These are phyloP conservation scores for Zelonia costaricensis DNA, from an alignment of 208 protist species.

Conservation along the genomic window DNA sequence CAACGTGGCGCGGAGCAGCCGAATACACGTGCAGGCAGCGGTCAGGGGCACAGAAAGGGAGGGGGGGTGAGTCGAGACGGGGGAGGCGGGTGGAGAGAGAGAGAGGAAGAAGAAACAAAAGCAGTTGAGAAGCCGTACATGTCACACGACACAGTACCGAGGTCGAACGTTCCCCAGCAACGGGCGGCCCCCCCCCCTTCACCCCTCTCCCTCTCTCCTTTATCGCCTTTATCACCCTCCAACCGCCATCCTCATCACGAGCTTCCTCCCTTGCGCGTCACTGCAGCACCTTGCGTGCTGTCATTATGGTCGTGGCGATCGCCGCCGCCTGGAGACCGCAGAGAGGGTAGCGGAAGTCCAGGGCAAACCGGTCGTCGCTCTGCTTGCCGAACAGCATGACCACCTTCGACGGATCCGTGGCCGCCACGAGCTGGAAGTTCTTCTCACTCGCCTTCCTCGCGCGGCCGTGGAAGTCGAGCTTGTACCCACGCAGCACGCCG, in stretches of 20 bases:
- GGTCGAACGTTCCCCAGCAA: neutral
- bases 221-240: neutral
- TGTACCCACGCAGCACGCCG: constrained; percentile 38
- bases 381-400: constrained; percentile 52
- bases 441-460: constrained; percentile 44
- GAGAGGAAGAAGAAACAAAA: no score
- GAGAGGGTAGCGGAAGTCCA: constrained; percentile 45
- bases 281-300: constrained; percentile 13
- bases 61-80: no score
- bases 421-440: constrained; percentile 48
- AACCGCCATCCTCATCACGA: neutral
- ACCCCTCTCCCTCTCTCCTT: neutral
- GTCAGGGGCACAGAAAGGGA: no score
- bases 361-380: constrained; percentile 31
- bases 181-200: no score
- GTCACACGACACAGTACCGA: no score
- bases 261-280: no score
- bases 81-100: no score
- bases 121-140: no score
- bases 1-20: no score
- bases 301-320: constrained; percentile 39
- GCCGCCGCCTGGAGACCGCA: constrained; percentile 43
- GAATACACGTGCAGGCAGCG: no score
- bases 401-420: constrained; percentile 35
- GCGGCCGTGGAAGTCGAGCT: constrained; percentile 44